Evolutionary conservation across 2,329 filamentous ascomycete genomes (phyloP), one percentile per base, ranked within the genome.

Genomic region (Ilyonectria mors-panacis): DNA sequence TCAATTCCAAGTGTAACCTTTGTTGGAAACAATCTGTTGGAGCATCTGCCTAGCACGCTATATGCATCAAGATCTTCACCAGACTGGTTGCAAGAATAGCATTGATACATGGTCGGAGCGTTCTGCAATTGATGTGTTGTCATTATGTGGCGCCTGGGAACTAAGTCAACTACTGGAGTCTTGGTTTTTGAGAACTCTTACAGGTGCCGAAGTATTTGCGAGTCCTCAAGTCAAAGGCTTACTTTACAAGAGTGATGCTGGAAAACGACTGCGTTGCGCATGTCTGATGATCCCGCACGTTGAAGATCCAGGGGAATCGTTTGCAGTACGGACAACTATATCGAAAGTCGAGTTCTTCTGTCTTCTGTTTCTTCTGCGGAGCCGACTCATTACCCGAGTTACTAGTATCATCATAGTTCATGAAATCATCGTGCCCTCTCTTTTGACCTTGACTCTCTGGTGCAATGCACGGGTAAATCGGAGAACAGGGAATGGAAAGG

Each of bases 231-330:
- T 33, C 10, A 9, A 12, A 33, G 30, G 3, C 57, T 50, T 37
- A 63, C 60, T 63, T 63, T 30, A 63, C 42, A 30, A 63, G 53
- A 1, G 51, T 48, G n/a, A 63, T 63, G 2, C 17, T 48, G 13
- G 30, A 23, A 21, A 63, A 63, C 1, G 51, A 56, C 3, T 44
- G 30, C 13, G 44, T 57, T 21, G 60, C 60, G 30, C 60, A 63
- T 8, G 53, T 48, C 5, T 30, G 51, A 21, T 63, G 33, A 37
- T 63, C 30, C 30, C 51, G 60, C 5, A 56, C 44, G 5, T 58
- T 63, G 15, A 63, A 63, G 9, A 21, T 33, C 5, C 17, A n/a
- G 15, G 60, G 60, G n/a, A 50, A 50, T 5, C 60, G 60, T 10
- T 58, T 63, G 9, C 60, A 42, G 2, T 63, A 63, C 1, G 60